These are phyloP conservation scores for Grosmannia clavigera DNA, from an alignment of 2,329 filamentous ascomycete species.

Conservation along the genomic window DNA sequence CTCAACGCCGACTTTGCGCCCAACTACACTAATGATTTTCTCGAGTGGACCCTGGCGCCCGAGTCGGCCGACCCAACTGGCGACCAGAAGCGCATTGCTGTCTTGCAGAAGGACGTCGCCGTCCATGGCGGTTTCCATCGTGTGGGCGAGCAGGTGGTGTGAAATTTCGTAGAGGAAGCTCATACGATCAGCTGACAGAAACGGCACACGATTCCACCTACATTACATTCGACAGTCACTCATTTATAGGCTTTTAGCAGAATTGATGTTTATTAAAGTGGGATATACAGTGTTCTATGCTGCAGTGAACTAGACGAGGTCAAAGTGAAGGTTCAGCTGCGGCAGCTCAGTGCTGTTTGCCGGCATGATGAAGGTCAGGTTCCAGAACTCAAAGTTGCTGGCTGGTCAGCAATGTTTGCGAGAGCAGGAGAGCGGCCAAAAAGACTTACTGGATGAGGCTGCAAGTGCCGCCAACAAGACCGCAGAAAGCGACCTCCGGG, in stretches of 20 bases:
- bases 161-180: not conserved
- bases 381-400: conserved; percentile 33
- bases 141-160: conserved; percentile 7
- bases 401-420: not conserved
- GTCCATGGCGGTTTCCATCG: conserved; percentile 51
- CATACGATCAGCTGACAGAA: not conserved
- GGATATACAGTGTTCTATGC: not conserved
- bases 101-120: conserved; percentile 55
- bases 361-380: conserved; percentile 30
- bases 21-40: conserved; percentile 64
- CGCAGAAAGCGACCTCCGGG: conserved; percentile 30
- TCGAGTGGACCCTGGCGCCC: conserved; percentile 50
- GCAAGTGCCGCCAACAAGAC: conserved; percentile 22
- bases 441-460: conserved; percentile 13
- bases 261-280: not conserved
- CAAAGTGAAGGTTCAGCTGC: conserved; percentile 5
- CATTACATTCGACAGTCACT: not conserved
- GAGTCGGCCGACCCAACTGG: conserved; percentile 56
- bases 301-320: not conserved
- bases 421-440: not conserved
- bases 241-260: not conserved
- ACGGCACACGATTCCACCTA: not conserved
- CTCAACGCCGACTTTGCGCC: conserved; percentile 49
- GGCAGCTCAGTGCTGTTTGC: conserved; percentile 8
- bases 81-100: conserved; percentile 64